A percentile compares a stretch with the other conserved stretches of the same genome.
Evolutionary conservation across 305 asterid species (phyloP).

Genomic region (Fraxinus nigra): DNA sequence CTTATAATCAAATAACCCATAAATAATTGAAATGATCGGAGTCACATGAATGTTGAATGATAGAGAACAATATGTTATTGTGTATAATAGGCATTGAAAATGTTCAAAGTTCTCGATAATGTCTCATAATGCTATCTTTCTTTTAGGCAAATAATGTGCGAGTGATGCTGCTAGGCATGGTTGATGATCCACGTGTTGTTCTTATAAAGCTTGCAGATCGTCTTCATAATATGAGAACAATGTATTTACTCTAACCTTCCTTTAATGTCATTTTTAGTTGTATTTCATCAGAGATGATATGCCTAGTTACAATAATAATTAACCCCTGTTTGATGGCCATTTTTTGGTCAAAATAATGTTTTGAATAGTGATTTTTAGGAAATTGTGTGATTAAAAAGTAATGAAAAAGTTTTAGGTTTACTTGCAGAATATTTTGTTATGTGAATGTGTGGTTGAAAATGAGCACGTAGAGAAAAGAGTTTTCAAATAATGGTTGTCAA

Average conservation of each 20-base stretch:
- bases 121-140: slow-evolving; percentile 20
- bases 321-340: not conserved
- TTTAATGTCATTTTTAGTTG: slow-evolving; percentile 16
- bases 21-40: not conserved
- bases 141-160: slow-evolving; percentile 88
- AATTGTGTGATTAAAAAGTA: not conserved
- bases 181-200: slow-evolving; percentile 97
- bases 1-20: not conserved
- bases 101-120: not conserved
- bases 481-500: too few species aligned
- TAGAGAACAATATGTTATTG: not conserved
- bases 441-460: not conserved
- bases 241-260: slow-evolving; percentile 41
- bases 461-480: not conserved
- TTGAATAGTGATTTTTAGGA: not conserved
- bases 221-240: slow-evolving; percentile 98
- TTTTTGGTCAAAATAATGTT: not conserved
- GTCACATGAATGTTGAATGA: not conserved
- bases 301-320: not conserved
- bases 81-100: not conserved
- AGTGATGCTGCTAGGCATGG: slow-evolving; percentile 97
- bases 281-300: slow-evolving; percentile 9
- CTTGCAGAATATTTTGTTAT: not conserved
- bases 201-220: slow-evolving; percentile 99
- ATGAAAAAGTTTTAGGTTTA: not conserved